Evolutionary conservation across 306 rosid species (phyloP).

Genomic region (Lathyrus aphaca): DNA sequence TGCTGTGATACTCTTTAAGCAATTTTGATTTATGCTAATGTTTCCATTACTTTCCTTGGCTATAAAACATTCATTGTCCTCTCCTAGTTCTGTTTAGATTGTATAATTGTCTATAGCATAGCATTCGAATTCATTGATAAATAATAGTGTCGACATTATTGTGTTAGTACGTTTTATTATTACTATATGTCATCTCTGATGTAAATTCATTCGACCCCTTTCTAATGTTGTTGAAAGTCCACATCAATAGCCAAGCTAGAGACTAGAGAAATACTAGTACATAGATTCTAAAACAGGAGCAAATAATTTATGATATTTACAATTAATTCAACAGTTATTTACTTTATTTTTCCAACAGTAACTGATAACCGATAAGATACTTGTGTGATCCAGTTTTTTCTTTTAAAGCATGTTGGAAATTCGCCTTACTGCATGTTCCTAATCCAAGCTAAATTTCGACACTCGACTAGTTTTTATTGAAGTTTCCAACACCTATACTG

Average conservation of each 20-base stretch:
- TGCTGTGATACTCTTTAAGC: background rate
- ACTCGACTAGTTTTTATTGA: too few relatives aligned
- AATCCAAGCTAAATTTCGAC: too few relatives aligned
- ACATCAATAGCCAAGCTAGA: conserved; percentile 27
- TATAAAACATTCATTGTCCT: background rate
- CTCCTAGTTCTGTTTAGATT: background rate
- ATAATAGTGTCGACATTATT: conserved; percentile 5
- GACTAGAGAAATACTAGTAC: conserved; percentile 2
- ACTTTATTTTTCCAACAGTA: background rate
- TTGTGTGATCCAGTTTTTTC: background rate
- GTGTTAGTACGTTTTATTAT: background rate
- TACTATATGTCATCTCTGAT: conserved; percentile 23
- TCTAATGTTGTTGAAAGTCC: conserved; percentile 6
- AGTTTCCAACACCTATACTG: too few relatives aligned
- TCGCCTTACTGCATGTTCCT: too few relatives aligned
- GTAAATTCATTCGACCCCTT: conserved; percentile 19
- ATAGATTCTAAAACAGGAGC: conserved; percentile 1
- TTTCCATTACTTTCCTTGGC: background rate
- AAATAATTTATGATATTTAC: conserved; percentile 9
- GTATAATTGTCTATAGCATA: conserved; percentile 1
- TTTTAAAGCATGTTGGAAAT: background rate
- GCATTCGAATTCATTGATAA: conserved; percentile 5
- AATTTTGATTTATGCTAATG: background rate
- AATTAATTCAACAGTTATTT: background rate
- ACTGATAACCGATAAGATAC: background rate